phyloP scores from a whole-genome alignment of 371 early-diverging fungal genomes.

The Lichtheimia hyalospora region DNA sequence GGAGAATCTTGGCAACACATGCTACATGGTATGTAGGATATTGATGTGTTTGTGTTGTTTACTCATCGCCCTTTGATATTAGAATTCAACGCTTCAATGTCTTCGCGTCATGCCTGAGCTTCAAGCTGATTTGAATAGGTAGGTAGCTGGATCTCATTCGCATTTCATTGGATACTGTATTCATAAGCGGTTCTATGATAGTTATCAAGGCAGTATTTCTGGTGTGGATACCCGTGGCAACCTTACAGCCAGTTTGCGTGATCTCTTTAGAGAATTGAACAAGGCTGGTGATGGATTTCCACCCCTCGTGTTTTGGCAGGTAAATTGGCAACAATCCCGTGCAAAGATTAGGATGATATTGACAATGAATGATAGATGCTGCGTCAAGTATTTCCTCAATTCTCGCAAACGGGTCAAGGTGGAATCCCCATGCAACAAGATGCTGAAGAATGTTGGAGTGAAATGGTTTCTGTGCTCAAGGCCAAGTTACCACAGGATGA shows the following conservation, averaged over 20 bases:
- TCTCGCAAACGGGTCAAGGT: slow-evolving; percentile 72
- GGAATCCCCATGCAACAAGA: slow-evolving; percentile 92
- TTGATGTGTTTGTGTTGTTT: neutral
- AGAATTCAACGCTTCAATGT: slow-evolving; percentile 96
- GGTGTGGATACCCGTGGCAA: slow-evolving; percentile 54
- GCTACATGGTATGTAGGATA: slow-evolving; percentile 80
- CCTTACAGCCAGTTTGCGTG: slow-evolving; percentile 71
- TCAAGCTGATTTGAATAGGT: slow-evolving; percentile 58
- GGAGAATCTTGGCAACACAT: slow-evolving; percentile 96
- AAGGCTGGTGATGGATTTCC: slow-evolving; percentile 72
- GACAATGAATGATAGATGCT: slow-evolving; percentile 47
- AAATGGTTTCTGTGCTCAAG: slow-evolving; percentile 64
- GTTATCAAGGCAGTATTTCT: slow-evolving; percentile 31
- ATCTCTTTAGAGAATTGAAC: slow-evolving; percentile 71
- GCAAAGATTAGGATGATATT: no score
- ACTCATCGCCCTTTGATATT: neutral
- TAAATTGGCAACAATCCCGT: slow-evolving; percentile 13
- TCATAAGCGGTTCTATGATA: neutral
- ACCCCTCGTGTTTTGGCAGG: slow-evolving; percentile 81
- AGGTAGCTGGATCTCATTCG: neutral
- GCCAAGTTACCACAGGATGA: slow-evolving; percentile 64
- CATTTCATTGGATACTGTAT: neutral
- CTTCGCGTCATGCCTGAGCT: slow-evolving; percentile 90
- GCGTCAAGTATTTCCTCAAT: slow-evolving; percentile 84
- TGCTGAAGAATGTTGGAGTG: slow-evolving; percentile 97